Evolutionary conservation across 192 early-diverging fungal genomes (phyloP).

Genomic region (Coemansia sp.): DNA sequence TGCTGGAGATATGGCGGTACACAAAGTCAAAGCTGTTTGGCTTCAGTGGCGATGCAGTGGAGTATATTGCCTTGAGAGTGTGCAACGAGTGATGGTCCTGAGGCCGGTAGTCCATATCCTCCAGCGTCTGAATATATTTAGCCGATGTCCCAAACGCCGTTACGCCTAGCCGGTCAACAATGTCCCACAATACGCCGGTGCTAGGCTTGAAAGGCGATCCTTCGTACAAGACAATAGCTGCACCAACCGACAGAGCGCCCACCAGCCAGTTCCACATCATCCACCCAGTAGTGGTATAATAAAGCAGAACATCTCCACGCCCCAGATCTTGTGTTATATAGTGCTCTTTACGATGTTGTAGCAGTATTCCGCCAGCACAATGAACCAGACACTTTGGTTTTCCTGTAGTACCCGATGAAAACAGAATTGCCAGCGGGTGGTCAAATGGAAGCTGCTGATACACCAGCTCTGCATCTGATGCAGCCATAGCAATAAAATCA

Average conservation of each 20-base stretch:
- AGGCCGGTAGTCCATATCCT: conserved; percentile 71
- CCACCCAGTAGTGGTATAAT: conserved; percentile 90
- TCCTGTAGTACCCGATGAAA: conserved; percentile 91
- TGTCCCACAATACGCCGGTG: conserved; percentile 71
- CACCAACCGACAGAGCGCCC: conserved; percentile 71
- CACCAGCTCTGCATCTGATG: conserved; percentile 39
- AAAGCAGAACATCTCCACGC: conserved; percentile 78
- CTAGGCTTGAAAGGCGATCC: conserved; percentile 90
- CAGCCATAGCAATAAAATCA: conserved; percentile 57
- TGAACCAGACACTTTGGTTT: conserved; percentile 97
- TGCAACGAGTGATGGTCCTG: conserved; percentile 60
- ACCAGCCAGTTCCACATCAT: conserved; percentile 99
- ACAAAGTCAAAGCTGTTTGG: conserved; percentile 93
- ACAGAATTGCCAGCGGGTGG: conserved; percentile 90
- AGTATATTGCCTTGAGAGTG: conserved; percentile 75
- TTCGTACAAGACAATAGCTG: conserved; percentile 83
- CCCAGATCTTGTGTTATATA: conserved; percentile 78
- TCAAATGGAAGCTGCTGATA: conserved; percentile 89
- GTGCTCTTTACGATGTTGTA: conserved; percentile 95
- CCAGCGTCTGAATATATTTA: conserved; percentile 89
- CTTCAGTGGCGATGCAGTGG: conserved; percentile 92
- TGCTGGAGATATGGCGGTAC: conserved; percentile 77
- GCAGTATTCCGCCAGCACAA: conserved; percentile 81
- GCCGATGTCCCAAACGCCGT: conserved; percentile 93
- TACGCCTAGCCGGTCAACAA: conserved; percentile 73